These are phyloP conservation scores for Clavariopsis aquatica DNA, from an alignment of 495 filamentous ascomycete genomes.

Conservation along the genomic window DNA sequence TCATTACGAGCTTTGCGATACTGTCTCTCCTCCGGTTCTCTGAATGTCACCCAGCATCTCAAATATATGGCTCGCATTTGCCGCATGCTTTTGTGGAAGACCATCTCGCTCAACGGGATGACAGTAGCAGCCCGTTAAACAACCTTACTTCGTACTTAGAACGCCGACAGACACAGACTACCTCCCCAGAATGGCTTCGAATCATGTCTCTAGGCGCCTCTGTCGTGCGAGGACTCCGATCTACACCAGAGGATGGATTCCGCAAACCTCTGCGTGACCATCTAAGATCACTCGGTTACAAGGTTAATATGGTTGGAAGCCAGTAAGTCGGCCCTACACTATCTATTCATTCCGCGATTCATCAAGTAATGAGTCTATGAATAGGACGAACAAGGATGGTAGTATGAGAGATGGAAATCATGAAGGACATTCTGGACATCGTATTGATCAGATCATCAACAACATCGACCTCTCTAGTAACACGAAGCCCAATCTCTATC, in stretches of 20 bases:
- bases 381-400: too few species aligned
- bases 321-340: neutral
- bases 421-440: slow-evolving; percentile 13
- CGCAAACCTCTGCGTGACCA: slow-evolving; percentile 15
- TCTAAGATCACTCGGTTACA: slow-evolving; percentile 9
- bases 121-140: too few species aligned
- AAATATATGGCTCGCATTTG: too few species aligned
- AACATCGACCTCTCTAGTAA: neutral
- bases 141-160: too few species aligned
- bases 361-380: neutral
- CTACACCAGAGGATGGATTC: slow-evolving; percentile 7
- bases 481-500: slow-evolving; percentile 16
- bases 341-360: too few species aligned
- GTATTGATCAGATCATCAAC: slow-evolving; percentile 7
- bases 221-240: neutral
- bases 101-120: too few species aligned
- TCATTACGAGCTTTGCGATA: too few species aligned
- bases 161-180: too few species aligned
- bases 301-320: slow-evolving; percentile 23
- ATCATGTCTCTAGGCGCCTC: slow-evolving; percentile 15
- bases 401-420: slow-evolving; percentile 12
- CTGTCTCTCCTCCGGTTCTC: too few species aligned
- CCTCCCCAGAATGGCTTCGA: slow-evolving; percentile 17
- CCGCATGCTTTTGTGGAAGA: too few species aligned
- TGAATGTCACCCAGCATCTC: too few species aligned